These are phyloP conservation scores for Fomitopsis pinicola DNA, from an alignment of 1,284 basidiomycete genomes.

Conservation along the genomic window DNA sequence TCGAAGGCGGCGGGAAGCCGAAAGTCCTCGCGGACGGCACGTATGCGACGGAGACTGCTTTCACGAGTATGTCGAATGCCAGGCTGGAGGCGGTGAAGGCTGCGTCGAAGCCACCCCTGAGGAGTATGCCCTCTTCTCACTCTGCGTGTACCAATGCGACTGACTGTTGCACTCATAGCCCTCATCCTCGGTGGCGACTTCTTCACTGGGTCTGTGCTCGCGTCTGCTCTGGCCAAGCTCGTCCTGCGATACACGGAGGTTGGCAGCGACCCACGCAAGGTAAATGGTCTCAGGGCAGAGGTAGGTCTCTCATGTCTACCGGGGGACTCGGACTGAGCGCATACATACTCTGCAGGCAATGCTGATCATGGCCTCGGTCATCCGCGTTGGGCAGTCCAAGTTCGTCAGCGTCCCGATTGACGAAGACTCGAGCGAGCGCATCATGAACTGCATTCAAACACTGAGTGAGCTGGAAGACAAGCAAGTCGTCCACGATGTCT, in stretches of 20 bases:
- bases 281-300: constrained; percentile 85
- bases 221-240: constrained; percentile 89
- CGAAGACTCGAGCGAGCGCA: constrained; percentile 96
- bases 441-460: constrained; percentile 95
- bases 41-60: constrained; percentile 96
- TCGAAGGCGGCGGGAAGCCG: constrained; percentile 41
- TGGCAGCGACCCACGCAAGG: constrained; percentile 49
- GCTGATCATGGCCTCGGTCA: constrained; percentile 97
- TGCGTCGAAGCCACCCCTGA: constrained; percentile 86
- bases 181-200: constrained; percentile 95
- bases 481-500: constrained; percentile 74
- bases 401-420: constrained; percentile 93
- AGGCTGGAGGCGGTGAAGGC: constrained; percentile 80
- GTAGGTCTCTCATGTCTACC: constrained; percentile 34
- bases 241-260: constrained; percentile 78
- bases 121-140: constrained; percentile 44
- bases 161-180: constrained; percentile 37
- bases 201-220: constrained; percentile 91
- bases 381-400: constrained; percentile 96
- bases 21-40: constrained; percentile 94
- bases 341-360: constrained; percentile 62
- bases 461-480: constrained; percentile 73
- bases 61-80: constrained; percentile 65
- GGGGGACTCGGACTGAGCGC: neutral
- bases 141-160: neutral